Conservation (phyloP, 768 basidiomycete genomes). For the Collybiopsis confluens region DNA sequence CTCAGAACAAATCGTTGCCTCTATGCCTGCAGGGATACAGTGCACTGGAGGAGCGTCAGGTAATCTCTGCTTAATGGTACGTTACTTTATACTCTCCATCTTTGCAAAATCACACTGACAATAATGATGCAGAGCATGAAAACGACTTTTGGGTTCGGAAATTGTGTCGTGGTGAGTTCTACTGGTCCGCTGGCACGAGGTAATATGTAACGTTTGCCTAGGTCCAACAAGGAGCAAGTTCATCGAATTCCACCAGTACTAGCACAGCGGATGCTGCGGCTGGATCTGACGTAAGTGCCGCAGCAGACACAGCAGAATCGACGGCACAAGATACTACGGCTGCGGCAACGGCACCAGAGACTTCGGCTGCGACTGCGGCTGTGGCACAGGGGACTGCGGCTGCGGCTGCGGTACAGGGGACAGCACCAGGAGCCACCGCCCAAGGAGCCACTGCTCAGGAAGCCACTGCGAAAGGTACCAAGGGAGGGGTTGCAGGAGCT, state of each 20-base stretch:
- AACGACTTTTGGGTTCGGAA: conserved; percentile 31
- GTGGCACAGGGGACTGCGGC: neutral
- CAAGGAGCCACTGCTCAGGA: neutral
- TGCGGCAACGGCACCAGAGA: too few species aligned
- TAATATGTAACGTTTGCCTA: neutral
- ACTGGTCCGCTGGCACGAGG: conserved; percentile 4
- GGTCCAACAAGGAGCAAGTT: too few species aligned
- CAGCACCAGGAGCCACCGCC: neutral
- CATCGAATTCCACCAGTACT: neutral
- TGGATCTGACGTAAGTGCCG: too few species aligned
- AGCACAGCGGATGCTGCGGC: conserved; percentile 11
- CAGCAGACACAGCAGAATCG: conserved; percentile 2
- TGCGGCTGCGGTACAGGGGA: neutral
- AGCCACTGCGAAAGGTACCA: neutral
- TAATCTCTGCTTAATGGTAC: conserved; percentile 22
- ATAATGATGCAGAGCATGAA: conserved; percentile 12
- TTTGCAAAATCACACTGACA: neutral
- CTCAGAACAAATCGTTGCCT: conserved; percentile 19
- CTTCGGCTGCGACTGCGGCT: neutral
- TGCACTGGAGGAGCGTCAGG: conserved; percentile 24
- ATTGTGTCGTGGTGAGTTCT: conserved; percentile 23
- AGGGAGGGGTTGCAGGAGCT: conserved; percentile 8
- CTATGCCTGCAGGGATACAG: conserved; percentile 23
- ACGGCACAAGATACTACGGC: conserved; percentile 14
- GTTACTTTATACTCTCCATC: neutral